Percentiles rank a stretch among this genome's conserved stretches.
phyloP scores from a whole-genome alignment of 2,329 filamentous ascomycete genomes.

The Penicillium sp. region DNA sequence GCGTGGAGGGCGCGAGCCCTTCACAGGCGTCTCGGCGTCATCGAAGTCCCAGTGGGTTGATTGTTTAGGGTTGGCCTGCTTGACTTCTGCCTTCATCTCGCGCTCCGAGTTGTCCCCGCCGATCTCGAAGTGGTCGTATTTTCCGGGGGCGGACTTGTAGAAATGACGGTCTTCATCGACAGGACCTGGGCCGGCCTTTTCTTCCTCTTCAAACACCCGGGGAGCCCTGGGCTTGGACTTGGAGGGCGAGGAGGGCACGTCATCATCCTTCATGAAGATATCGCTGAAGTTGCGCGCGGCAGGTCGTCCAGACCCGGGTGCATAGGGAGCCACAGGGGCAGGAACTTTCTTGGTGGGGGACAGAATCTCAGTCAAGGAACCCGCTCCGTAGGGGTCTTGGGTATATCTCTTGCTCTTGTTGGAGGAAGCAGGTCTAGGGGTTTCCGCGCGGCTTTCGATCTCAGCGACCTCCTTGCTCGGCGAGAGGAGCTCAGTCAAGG shows the following conservation, averaged over 20 bases:
- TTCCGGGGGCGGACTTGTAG: slow-evolving; percentile 61
- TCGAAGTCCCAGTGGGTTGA: slow-evolving; percentile 76
- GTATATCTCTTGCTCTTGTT: slow-evolving; percentile 31
- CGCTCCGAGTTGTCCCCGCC: slow-evolving; percentile 25
- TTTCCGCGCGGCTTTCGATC: slow-evolving; percentile 9
- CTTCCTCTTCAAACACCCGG: neutral
- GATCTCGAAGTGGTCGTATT: slow-evolving; percentile 59
- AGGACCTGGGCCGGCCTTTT: neutral
- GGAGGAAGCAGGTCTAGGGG: slow-evolving; percentile 16
- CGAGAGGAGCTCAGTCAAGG: slow-evolving; percentile 64
- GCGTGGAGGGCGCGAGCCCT: slow-evolving; percentile 56
- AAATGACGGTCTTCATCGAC: slow-evolving; percentile 26
- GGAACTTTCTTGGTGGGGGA: slow-evolving; percentile 49
- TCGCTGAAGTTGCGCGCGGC: slow-evolving; percentile 60
- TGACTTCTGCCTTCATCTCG: slow-evolving; percentile 23
- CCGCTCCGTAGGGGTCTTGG: slow-evolving; percentile 31
- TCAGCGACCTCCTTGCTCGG: slow-evolving; percentile 43
- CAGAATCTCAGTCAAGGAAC: slow-evolving; percentile 60
- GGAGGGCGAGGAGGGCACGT: slow-evolving; percentile 22
- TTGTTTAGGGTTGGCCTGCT: slow-evolving; percentile 42
- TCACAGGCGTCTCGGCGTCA: slow-evolving; percentile 76
- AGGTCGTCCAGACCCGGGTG: slow-evolving; percentile 59
- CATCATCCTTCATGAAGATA: slow-evolving; percentile 51
- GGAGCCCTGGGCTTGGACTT: slow-evolving; percentile 17
- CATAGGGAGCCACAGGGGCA: slow-evolving; percentile 52